Evolutionary conservation across 176 grass and related monocot genomes (phyloP), one percentile per base, ranked within the genome.

Genomic region (Ananas comosus): DNA sequence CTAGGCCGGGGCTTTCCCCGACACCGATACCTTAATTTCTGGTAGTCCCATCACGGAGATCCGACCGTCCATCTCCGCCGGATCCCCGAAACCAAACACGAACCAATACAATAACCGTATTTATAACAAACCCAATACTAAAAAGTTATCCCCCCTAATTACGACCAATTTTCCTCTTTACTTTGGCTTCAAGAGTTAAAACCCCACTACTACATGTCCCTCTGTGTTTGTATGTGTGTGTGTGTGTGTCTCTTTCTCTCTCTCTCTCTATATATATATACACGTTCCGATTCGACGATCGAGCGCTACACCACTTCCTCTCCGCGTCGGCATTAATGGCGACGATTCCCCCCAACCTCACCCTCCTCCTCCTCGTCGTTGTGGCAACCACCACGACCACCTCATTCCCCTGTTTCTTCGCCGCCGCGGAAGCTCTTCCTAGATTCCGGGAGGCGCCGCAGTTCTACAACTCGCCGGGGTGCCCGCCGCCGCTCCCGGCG

Each of bases 401-500:
- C 0, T 1, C 47, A 42, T 42, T 42, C 33, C 5, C 33, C 33
- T 42, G 33, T 23, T 0, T n/a, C 68, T 3, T 27, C 24, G 8
- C 24, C 1, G 12, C 10, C 9, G 56, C 17, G 13, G 13, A 22
- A 22, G 33, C 28, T 16, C 0, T 22, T 29, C 64, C 67, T 57
- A 0, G 57, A 19, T 92, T 92, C 69, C 13, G 67, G 12, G 90
- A 92, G 80, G 86, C 90, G 4, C 90, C 90, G 0, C 80, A 81
- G 51, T 92, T 88, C 77, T 76, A 79, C 8, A 88, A 92, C 50
- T 78, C 84, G 12, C 75, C 85, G 11, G 80, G 27, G 25, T 92
- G 89, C 79, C 66, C 82, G 10, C 29, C 27, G n/a, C 51, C 65
- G 9, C 6, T 54, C 70, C 9, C 85, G 77, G 13, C 56, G n/a